Percentiles rank a stretch among this genome's conserved stretches.
phyloP scores from a whole-genome alignment of 257 asterid species.

The Cruciata laevipes region DNA sequence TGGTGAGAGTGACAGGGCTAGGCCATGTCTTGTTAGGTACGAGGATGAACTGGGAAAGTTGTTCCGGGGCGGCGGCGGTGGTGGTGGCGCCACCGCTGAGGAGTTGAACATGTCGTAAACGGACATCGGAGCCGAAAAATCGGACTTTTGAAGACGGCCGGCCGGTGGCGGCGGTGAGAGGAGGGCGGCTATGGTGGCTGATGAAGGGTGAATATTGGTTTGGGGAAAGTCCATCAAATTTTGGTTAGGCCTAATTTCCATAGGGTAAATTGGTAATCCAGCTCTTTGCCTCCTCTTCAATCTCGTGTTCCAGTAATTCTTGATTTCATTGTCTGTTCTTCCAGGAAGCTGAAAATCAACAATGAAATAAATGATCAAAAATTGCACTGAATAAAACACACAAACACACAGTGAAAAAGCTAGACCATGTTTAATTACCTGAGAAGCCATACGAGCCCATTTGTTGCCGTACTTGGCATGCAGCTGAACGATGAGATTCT shows the following conservation, averaged over 20 bases:
- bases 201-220: background rate
- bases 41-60: background rate
- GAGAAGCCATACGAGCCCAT: slow-evolving; percentile 49
- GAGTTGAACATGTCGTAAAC: slow-evolving; percentile 20
- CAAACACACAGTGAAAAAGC: background rate
- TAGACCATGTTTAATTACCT: slow-evolving; percentile 16
- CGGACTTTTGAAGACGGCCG: slow-evolving; percentile 8
- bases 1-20: slow-evolving; percentile 25
- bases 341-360: slow-evolving; percentile 49
- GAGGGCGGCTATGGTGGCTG: slow-evolving; percentile 5
- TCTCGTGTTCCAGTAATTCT: slow-evolving; percentile 73
- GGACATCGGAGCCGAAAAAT: slow-evolving; percentile 10
- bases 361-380: background rate
- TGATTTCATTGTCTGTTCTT: slow-evolving; percentile 63
- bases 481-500: slow-evolving; percentile 29
- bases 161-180: slow-evolving; percentile 19
- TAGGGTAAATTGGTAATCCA: slow-evolving; percentile 58
- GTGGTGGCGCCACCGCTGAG: background rate
- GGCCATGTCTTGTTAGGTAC: slow-evolving; percentile 20
- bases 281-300: slow-evolving; percentile 59
- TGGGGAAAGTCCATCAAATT: slow-evolving; percentile 1
- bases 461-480: slow-evolving; percentile 37
- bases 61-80: background rate
- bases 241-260: slow-evolving; percentile 16
- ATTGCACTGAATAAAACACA: background rate